Base-by-base conservation (phyloP, 768 basidiomycete species). In the Termitomyces sp. region DNA sequence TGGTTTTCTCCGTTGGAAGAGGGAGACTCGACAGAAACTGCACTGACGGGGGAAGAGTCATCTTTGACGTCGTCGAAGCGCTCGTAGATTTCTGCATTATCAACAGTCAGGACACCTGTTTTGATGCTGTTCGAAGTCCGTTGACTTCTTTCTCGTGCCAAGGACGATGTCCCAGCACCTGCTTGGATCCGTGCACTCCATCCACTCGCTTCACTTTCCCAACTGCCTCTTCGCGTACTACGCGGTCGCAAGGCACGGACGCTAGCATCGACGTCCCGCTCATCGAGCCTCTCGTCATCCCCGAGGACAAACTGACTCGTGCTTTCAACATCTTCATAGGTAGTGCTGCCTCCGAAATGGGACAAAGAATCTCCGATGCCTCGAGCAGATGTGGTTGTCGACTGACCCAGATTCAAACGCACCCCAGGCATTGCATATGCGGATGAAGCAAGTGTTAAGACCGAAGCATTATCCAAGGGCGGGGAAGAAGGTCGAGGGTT, bases 401-500 rank as follows among this genome's bases (percentile, higher is more conserved):
- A 82, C 56, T 68, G 65, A 65, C 76, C 76, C 19, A 74, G 66
- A 37, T 81, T 78, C 37, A 71, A 63, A 45, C 84, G 82, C 27
- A 74, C 76, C 19, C 79, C 81, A 16, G 87, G 84, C 52, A 87
- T 73, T 0, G 85, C 95, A 69, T 91, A 97, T 3, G 91, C 94
- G 3, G 93, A 95, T 25, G 92, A 94, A 12, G 96, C 96, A 11
- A 99, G 82, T 0, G 96, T 99, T 45, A 98, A 77, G 54, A 95
- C 76, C 2, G 91, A 94, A 2, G 96, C 96, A 66, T 98, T 94
- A 66, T 95, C 94, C 44, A 84, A 76, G 1, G 96, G 95, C 21
- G 92, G 89, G 6, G 91, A 91, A 16, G 89, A 88, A 23, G 97
- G 96, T 23, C 91, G 85, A 1, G 96, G 96, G 66, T 99, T 99